Percentiles rank a stretch among this genome's conserved stretches.
These are phyloP conservation scores for Artemisia annua DNA, from an alignment of 129 eudicot genomes.

Conservation along the genomic window DNA sequence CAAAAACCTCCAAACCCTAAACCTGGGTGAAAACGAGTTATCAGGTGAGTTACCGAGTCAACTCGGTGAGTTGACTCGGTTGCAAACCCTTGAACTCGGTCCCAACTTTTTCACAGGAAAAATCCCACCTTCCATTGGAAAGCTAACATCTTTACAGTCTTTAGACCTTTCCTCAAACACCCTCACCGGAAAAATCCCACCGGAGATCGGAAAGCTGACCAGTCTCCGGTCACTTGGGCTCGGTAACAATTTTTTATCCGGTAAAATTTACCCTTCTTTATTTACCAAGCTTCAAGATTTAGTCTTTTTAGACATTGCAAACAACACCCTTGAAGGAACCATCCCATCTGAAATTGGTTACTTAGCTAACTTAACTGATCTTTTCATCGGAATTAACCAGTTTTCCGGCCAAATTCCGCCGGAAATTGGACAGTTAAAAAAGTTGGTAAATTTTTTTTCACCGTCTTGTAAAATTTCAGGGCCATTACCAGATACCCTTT, in stretches of 20 bases:
- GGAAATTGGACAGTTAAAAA: constrained; percentile 61
- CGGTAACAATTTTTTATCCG: constrained; percentile 58
- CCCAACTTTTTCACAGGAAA: constrained; percentile 54
- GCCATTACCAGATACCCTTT: constrained; percentile 67
- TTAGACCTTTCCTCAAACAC: constrained; percentile 70
- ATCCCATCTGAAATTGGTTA: constrained; percentile 57
- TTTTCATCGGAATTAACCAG: constrained; percentile 63
- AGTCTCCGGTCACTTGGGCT: constrained; percentile 50
- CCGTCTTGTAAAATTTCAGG: constrained; percentile 59
- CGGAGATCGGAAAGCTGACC: constrained; percentile 40
- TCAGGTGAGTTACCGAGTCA: constrained; percentile 59
- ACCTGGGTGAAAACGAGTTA: constrained; percentile 48
- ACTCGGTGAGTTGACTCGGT: constrained; percentile 52
- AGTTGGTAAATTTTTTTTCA: constrained; percentile 42
- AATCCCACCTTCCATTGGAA: constrained; percentile 48
- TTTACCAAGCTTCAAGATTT: constrained; percentile 35
- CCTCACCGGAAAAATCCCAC: constrained; percentile 49
- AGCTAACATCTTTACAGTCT: constrained; percentile 34
- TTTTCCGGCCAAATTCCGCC: constrained; percentile 66
- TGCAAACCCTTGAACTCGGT: constrained; percentile 55
- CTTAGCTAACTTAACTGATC: constrained; percentile 47
- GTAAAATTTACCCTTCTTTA: constrained; percentile 43
- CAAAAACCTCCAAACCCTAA: constrained; percentile 27
- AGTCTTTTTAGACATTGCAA: constrained; percentile 55
- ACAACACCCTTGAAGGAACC: constrained; percentile 61